Evolutionary conservation across 2,329 filamentous ascomycete species (phyloP), one percentile per base, ranked within the genome.

Genomic region (Xylariaceae sp.): DNA sequence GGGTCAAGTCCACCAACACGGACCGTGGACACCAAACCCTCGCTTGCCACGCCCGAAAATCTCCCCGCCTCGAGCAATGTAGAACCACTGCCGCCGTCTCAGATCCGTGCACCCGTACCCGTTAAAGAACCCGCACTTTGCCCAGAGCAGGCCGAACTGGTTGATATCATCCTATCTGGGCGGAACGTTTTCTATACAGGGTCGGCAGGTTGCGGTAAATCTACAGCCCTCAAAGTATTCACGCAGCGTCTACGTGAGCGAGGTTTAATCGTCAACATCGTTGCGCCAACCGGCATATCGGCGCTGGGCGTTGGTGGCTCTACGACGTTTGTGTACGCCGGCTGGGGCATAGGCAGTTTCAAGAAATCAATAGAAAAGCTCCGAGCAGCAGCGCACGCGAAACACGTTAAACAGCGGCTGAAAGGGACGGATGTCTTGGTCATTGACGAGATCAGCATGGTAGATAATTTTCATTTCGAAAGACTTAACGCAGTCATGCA

Each of bases 401-500:
- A 67, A 7, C 63, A 67, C 2, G 63, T 72, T 0, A 66, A 59
- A 27, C 64, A 70, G 1, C 71, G 76, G 0, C 66, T 83, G 1
- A 62, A 26, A 0, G 34, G 65, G 0, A 81, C 77, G 0, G 72
- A 85, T 48, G 77, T 84, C 0, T 71, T 87, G 1, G 74, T 87
- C 29, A 80, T 87, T 12, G 83, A 87, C 60, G 84, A 87, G 66
- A 80, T 87, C 54, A 83, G 78, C 58, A 87, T 87, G 84, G 73
- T 86, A 0, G 80, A 83, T 48, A 80, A 77, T 51, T 64, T 74
- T 5, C 71, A 77, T 47, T 76, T 84, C 31, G 75, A 80, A 55
- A 74, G 80, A 9, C 66, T 81, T 9, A 77, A 80, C 54, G 65
- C 62, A 3, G 62, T 80, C 2, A 74, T 76, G 70, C 78, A 79